These are phyloP conservation scores for Fusarium nematophilum DNA, from an alignment of 2,329 filamentous ascomycete species.

Conservation along the genomic window DNA sequence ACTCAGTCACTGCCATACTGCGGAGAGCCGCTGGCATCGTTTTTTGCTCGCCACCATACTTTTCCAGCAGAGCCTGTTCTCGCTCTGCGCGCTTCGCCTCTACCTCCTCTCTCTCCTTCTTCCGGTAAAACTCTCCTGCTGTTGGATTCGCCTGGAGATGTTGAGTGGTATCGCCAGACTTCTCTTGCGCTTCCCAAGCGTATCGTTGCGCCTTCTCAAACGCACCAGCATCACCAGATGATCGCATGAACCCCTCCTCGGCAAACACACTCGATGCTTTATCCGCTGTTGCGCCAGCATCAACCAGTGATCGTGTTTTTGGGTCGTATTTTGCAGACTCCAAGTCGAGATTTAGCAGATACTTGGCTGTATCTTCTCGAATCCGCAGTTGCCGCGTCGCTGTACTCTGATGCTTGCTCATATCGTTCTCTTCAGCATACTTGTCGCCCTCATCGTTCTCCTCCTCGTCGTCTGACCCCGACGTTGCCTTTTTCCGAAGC, in stretches of 20 bases:
- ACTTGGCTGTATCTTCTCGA: constrained; percentile 97
- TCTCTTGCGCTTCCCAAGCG: constrained; percentile 95
- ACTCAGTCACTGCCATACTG: constrained; percentile 78
- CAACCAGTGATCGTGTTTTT: constrained; percentile 91
- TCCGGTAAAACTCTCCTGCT: constrained; percentile 84
- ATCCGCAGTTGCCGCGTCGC: constrained; percentile 91
- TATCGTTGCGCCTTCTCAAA: constrained; percentile 91
- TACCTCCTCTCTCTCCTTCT: constrained; percentile 80
- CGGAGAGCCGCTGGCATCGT: constrained; percentile 70
- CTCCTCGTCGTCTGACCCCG: constrained; percentile 60
- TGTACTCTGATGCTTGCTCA: constrained; percentile 93
- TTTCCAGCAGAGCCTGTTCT: constrained; percentile 78
- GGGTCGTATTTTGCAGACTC: constrained; percentile 98
- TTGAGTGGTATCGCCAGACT: constrained; percentile 78
- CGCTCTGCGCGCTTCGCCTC: constrained; percentile 75
- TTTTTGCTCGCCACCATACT: constrained; percentile 78
- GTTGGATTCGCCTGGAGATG: constrained; percentile 98
- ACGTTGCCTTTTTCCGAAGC: constrained; percentile 68
- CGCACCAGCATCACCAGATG: constrained; percentile 89
- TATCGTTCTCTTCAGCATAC: constrained; percentile 95
- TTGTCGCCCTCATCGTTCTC: constrained; percentile 72
- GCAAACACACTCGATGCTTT: constrained; percentile 85
- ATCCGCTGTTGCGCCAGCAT: constrained; percentile 83
- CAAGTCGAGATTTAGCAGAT: constrained; percentile 91
- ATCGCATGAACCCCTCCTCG: constrained; percentile 91